phyloP scores from a whole-genome alignment of 257 asterid genomes.

The Petunia axillaris region DNA sequence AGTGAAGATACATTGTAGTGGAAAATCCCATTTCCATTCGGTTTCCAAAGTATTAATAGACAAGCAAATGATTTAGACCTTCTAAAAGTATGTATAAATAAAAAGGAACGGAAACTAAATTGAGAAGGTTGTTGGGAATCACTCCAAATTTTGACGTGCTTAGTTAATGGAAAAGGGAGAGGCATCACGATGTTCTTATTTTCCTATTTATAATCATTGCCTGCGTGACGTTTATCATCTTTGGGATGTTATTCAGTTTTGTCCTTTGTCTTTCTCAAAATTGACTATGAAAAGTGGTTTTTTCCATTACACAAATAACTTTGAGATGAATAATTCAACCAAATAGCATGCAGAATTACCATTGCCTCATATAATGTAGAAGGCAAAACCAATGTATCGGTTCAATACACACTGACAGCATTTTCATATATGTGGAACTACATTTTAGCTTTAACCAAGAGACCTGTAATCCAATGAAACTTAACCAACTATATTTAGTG shows the following conservation, averaged over 20 bases:
- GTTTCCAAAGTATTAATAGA: constrained; percentile 37
- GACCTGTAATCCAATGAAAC: not conserved
- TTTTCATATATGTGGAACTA: constrained; percentile 10
- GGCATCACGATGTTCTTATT: constrained; percentile 22
- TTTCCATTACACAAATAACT: not conserved
- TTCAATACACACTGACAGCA: not conserved
- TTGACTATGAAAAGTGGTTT: not conserved
- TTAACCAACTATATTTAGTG: not conserved
- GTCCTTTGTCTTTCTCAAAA: not conserved
- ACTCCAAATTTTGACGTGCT: constrained; percentile 11
- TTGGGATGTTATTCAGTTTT: not conserved
- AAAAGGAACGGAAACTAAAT: constrained; percentile 36
- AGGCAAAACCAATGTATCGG: no score
- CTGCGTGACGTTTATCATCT: not conserved
- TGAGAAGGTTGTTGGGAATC: constrained; percentile 31
- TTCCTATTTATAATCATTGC: constrained; percentile 21
- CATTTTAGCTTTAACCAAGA: not conserved
- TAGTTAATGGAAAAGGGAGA: constrained; percentile 6
- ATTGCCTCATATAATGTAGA: not conserved
- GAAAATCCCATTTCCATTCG: constrained; percentile 43
- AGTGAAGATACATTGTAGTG: constrained; percentile 33
- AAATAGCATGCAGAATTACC: not conserved
- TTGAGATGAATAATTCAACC: not conserved
- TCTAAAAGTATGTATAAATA: constrained; percentile 43
- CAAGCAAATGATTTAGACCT: constrained; percentile 53